Percentiles rank a stretch among this genome's conserved stretches.
These are phyloP conservation scores for Bruguiera parviflora DNA, from an alignment of 345 rosid genomes.

Conservation along the genomic window DNA sequence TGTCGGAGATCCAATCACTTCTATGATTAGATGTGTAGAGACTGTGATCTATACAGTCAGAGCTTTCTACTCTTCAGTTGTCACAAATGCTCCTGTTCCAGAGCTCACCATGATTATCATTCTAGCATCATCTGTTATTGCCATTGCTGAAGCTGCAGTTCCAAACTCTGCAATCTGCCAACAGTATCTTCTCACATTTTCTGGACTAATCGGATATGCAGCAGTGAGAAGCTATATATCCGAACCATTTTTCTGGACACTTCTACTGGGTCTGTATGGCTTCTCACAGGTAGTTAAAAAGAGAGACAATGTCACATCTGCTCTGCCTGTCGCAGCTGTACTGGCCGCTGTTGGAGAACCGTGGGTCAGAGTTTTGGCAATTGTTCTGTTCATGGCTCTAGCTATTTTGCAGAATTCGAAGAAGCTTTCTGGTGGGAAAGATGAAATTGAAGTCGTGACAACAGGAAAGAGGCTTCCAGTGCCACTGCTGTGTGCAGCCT, in stretches of 20 bases:
- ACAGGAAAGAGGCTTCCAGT: conserved; percentile 40
- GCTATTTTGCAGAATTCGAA: conserved; percentile 66
- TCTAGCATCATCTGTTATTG: conserved; percentile 66
- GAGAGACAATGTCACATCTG: conserved; percentile 76
- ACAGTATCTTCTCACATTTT: conserved; percentile 53
- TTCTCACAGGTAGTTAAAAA: conserved; percentile 58
- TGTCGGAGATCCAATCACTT: conserved; percentile 72
- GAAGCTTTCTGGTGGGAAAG: conserved; percentile 34
- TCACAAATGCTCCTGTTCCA: conserved; percentile 60
- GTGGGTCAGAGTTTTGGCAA: conserved; percentile 69
- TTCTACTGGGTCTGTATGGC: conserved; percentile 53
- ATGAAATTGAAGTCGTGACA: conserved; percentile 36
- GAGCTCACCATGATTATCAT: conserved; percentile 61
- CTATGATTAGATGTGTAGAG: conserved; percentile 48
- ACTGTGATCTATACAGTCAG: conserved; percentile 48
- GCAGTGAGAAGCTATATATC: conserved; percentile 71
- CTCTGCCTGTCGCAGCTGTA: conserved; percentile 73
- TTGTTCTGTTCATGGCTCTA: conserved; percentile 52
- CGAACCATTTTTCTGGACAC: conserved; percentile 79
- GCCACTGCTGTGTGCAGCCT: conserved; percentile 65
- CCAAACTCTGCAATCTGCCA: conserved; percentile 60
- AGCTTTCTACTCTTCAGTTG: conserved; percentile 69
- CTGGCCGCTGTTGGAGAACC: conserved; percentile 83
- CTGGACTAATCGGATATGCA: conserved; percentile 73
- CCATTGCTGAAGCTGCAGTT: conserved; percentile 75